A percentile compares a stretch with the other conserved stretches of the same genome.
Conservation (phyloP, 2,329 filamentous ascomycete species). For the Bipolaris sorokiniana region DNA sequence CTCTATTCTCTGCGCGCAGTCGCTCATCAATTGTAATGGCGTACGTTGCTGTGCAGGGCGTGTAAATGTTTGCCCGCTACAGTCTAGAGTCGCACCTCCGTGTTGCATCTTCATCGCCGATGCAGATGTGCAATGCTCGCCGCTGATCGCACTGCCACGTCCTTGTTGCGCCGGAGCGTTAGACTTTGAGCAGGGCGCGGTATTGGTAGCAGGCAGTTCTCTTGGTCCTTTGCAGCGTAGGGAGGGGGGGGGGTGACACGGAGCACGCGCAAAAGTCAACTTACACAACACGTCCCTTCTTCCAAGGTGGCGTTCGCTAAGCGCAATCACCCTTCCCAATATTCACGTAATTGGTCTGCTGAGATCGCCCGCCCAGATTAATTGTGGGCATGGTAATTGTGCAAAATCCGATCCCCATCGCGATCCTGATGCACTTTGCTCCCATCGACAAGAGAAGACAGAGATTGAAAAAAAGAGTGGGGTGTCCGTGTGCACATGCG, state of each 20-base stretch:
- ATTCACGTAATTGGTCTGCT: conserved; percentile 4
- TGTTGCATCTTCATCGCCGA: not conserved
- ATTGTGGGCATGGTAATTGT: conserved; percentile 11
- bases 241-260: not conserved
- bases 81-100: not conserved
- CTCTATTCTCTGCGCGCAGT: not conserved
- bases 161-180: not conserved
- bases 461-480: not conserved
- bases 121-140: not conserved
- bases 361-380: conserved; percentile 2
- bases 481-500: not conserved
- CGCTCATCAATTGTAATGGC: not conserved
- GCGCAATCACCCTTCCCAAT: conserved; percentile 1
- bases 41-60: not conserved
- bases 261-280: not conserved
- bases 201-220: not conserved
- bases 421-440: not conserved
- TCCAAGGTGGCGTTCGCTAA: conserved; percentile 10
- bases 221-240: too few species aligned
- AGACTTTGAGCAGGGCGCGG: not conserved
- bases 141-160: not conserved
- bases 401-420: conserved; percentile 1
- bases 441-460: not conserved
- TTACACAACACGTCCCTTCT: conserved; percentile 1
- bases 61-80: not conserved